These are phyloP conservation scores for Physcomitrium patens DNA, from an alignment of 225 moss, liverwort and hornwort genomes.

Conservation along the genomic window DNA sequence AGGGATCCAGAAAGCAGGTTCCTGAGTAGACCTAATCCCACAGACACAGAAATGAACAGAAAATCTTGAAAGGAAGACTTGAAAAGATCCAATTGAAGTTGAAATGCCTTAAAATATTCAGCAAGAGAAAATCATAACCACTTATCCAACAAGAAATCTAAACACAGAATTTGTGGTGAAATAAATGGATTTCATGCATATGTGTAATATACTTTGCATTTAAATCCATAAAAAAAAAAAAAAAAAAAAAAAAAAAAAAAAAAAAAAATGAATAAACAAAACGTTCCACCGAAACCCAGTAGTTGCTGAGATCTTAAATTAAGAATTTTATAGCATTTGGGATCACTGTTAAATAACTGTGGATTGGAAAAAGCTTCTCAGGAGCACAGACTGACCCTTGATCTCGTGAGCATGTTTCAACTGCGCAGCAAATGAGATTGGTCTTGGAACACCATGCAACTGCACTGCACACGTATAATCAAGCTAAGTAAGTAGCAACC, in stretches of 20 bases:
- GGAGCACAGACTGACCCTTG: conserved; percentile 57
- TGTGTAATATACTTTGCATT: not conserved
- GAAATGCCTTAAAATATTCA: not conserved
- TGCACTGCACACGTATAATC: conserved; percentile 55
- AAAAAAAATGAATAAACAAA: not conserved
- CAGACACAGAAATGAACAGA: conserved; percentile 7
- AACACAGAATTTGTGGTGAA: not conserved
- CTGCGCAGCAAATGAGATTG: conserved; percentile 88
- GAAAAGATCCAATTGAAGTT: not conserved
- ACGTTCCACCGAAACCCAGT: not conserved
- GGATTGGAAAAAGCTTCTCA: not conserved
- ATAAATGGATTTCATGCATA: not conserved
- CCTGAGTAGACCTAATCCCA: conserved; percentile 63
- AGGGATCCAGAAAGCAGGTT: conserved; percentile 93
- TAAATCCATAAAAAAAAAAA: not conserved
- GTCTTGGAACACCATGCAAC: conserved; percentile 92
- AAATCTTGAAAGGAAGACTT: not conserved
- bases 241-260: not conserved
- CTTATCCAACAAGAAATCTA: not conserved
- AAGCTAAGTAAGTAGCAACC: conserved; percentile 8
- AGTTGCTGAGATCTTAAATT: not conserved
- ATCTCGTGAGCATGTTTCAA: conserved; percentile 94
- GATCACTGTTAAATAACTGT: conserved; percentile 5
- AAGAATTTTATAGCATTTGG: conserved; percentile 10
- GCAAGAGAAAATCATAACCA: not conserved